A percentile compares a stretch with the other conserved stretches of the same genome.
phyloP scores from a whole-genome alignment of 2,329 filamentous ascomycete genomes.

The Ascochyta viciae-villosae region DNA sequence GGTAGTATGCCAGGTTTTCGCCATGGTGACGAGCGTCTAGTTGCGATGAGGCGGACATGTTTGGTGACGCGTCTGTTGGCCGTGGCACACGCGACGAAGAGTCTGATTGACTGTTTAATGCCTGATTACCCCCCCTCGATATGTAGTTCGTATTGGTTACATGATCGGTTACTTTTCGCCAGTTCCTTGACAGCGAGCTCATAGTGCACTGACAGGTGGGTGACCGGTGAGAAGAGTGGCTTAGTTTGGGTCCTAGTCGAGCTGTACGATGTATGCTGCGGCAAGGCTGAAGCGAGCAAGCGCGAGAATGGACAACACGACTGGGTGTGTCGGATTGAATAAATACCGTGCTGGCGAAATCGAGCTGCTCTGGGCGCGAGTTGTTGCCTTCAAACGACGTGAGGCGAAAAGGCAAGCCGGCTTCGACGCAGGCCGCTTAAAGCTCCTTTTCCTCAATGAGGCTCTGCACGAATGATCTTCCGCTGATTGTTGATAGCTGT shows the following conservation, averaged over 20 bases:
- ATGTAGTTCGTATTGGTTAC: not conserved
- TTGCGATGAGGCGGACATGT: not conserved
- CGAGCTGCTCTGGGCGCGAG: not conserved
- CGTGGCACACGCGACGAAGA: not conserved
- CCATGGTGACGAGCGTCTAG: not conserved
- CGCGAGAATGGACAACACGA: not conserved
- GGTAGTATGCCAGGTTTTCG: not conserved
- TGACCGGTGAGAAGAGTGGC: not conserved
- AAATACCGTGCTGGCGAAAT: not conserved
- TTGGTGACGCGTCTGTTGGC: not conserved
- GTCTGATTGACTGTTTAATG: not conserved
- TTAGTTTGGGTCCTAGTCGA: not conserved
- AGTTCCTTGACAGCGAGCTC: not conserved
- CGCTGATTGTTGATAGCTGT: not conserved
- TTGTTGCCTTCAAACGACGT: not conserved
- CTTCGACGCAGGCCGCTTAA: not conserved
- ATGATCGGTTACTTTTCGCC: not conserved
- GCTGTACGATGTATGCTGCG: not conserved
- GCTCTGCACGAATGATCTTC: not conserved
- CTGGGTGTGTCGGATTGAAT: not conserved
- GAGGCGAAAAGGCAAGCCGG: not conserved
- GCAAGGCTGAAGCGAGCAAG: not conserved
- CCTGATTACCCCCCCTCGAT: not conserved
- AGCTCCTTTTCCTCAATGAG: not conserved
- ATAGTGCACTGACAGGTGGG: not conserved